phyloP scores from a whole-genome alignment of 2,329 filamentous ascomycete species.

The Cladosporium sp. region DNA sequence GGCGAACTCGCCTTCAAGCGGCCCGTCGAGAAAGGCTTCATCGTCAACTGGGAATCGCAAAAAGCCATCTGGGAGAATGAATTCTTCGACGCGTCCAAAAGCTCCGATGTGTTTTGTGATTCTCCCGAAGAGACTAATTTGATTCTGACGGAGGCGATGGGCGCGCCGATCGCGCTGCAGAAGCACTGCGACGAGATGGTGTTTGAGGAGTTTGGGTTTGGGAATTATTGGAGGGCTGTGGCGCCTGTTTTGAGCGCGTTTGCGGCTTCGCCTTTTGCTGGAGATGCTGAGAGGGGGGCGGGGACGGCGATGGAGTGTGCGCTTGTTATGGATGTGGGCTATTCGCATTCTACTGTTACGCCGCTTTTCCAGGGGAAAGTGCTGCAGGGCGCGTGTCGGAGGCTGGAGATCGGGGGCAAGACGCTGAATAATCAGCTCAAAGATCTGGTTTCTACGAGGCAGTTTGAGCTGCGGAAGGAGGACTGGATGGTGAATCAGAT shows the following conservation, averaged over 20 bases:
- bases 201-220: slow-evolving; percentile 95
- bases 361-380: slow-evolving; percentile 80
- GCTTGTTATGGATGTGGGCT: slow-evolving; percentile 87
- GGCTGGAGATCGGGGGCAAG: slow-evolving; percentile 90
- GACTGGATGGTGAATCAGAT: slow-evolving; percentile 92
- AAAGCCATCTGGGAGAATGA: slow-evolving; percentile 94
- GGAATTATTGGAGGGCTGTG: slow-evolving; percentile 75
- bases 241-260: slow-evolving; percentile 71
- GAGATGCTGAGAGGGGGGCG: neutral
- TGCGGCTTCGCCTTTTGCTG: slow-evolving; percentile 14
- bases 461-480: slow-evolving; percentile 95
- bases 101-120: slow-evolving; percentile 61
- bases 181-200: slow-evolving; percentile 93
- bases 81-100: slow-evolving; percentile 64
- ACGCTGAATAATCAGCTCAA: slow-evolving; percentile 91
- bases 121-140: slow-evolving; percentile 74
- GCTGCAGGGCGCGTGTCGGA: slow-evolving; percentile 75
- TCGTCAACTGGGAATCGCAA: slow-evolving; percentile 96
- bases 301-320: slow-evolving; percentile 69
- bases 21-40: slow-evolving; percentile 89
- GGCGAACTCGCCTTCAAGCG: slow-evolving; percentile 84
- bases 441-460: slow-evolving; percentile 81
- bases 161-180: slow-evolving; percentile 77
- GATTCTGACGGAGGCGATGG: slow-evolving; percentile 81
- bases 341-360: slow-evolving; percentile 88